Conservation (phyloP, 2,329 filamentous ascomycete species). For the Neurospora crassa region DNA sequence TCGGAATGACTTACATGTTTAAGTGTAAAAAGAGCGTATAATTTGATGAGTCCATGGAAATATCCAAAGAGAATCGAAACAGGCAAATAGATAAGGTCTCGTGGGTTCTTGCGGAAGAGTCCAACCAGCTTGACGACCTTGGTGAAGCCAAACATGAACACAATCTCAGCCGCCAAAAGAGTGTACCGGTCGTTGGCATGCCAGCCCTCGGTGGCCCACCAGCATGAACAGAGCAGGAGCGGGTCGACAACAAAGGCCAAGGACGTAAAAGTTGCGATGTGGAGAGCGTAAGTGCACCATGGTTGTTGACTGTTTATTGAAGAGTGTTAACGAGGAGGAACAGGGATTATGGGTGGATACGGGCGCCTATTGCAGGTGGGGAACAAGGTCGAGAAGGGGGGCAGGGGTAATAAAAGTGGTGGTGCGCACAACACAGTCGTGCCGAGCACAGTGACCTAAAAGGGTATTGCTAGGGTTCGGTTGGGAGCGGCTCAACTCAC, state of each 20-base stretch:
- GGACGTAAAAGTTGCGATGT: constrained; percentile 86
- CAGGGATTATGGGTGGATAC: not conserved
- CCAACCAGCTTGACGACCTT: constrained; percentile 88
- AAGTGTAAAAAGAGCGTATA: constrained; percentile 75
- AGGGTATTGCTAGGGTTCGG: constrained; percentile 1
- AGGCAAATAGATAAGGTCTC: constrained; percentile 69
- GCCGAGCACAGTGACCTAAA: not conserved
- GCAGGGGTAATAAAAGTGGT: not conserved
- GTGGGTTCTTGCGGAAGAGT: constrained; percentile 75
- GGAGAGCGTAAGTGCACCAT: constrained; percentile 89
- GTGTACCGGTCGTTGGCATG: constrained; percentile 40
- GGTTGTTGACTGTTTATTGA: constrained; percentile 60
- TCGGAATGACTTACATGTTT: constrained; percentile 56
- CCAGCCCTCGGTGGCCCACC: constrained; percentile 58
- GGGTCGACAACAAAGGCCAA: constrained; percentile 74
- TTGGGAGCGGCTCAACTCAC: constrained; percentile 47
- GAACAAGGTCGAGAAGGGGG: not conserved
- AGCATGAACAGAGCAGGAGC: constrained; percentile 58
- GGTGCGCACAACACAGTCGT: not conserved
- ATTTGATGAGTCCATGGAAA: constrained; percentile 85
- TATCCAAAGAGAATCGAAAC: constrained; percentile 88
- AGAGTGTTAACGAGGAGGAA: not conserved
- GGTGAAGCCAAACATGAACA: constrained; percentile 72
- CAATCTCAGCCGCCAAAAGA: constrained; percentile 48
- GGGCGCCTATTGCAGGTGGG: not conserved